Conservation (phyloP, 495 filamentous ascomycete genomes). For the Penicillium manginii region DNA sequence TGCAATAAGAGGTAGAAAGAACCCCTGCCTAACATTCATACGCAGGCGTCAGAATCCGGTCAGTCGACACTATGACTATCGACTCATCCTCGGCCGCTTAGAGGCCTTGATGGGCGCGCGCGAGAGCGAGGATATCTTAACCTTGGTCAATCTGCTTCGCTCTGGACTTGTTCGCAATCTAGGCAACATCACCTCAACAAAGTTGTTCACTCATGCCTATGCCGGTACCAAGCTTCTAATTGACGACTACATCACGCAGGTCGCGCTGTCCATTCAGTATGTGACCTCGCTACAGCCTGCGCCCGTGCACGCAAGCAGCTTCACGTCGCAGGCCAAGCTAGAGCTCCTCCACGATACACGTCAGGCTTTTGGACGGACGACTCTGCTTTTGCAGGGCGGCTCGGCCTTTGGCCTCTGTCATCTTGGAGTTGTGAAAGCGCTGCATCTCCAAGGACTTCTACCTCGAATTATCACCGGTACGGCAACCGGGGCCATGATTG, state of each 20-base stretch:
- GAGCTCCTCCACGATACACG: conserved; percentile 88
- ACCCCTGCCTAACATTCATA: background rate
- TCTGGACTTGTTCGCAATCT: conserved; percentile 89
- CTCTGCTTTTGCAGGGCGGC: conserved; percentile 86
- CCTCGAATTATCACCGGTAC: conserved; percentile 92
- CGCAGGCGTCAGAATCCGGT: conserved; percentile 77
- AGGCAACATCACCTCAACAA: conserved; percentile 85
- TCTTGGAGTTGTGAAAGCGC: conserved; percentile 85
- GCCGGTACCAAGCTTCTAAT: conserved; percentile 89
- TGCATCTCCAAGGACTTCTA: conserved; percentile 81
- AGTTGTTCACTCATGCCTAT: conserved; percentile 83
- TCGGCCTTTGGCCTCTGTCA: conserved; percentile 93
- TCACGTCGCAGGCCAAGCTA: conserved; percentile 83
- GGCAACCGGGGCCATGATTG: conserved; percentile 87
- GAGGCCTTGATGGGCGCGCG: conserved; percentile 72
- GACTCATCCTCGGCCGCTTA: conserved; percentile 78
- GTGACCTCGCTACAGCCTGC: conserved; percentile 72
- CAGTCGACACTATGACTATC: conserved; percentile 85
- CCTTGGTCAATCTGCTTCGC: conserved; percentile 77
- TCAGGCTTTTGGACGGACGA: conserved; percentile 86
- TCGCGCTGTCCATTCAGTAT: conserved; percentile 77
- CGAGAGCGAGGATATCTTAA: conserved; percentile 75
- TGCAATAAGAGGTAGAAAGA: background rate
- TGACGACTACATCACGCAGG: conserved; percentile 86
- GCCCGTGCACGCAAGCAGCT: conserved; percentile 54